A percentile compares a stretch with the other conserved stretches of the same genome.
phyloP scores from a whole-genome alignment of 2,329 filamentous ascomycete genomes.

The Colletotrichum musae region DNA sequence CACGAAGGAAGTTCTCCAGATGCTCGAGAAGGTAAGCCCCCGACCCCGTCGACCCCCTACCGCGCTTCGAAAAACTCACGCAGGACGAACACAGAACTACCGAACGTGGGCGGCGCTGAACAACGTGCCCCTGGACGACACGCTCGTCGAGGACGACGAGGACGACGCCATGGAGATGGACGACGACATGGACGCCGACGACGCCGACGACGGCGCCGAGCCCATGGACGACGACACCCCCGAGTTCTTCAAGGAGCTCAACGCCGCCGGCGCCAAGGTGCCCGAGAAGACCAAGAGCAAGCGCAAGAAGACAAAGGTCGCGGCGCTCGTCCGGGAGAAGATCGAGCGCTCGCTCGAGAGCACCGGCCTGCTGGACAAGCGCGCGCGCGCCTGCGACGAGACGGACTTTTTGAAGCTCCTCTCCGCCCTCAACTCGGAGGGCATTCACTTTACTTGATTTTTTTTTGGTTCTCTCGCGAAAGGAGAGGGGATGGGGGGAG shows the following conservation, averaged over 20 bases:
- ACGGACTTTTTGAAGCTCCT: constrained; percentile 90
- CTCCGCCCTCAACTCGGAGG: constrained; percentile 88
- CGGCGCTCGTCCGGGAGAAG: constrained; percentile 87
- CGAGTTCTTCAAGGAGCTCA: constrained; percentile 83
- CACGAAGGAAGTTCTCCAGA: constrained; percentile 82
- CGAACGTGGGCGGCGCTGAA: constrained; percentile 91
- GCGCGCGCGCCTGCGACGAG: constrained; percentile 90
- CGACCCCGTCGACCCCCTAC: too few species aligned
- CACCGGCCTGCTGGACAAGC: constrained; percentile 84
- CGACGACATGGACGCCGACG: constrained; percentile 59
- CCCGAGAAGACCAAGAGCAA: constrained; percentile 74
- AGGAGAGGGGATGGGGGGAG: background rate
- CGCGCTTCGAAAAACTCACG: constrained; percentile 5
- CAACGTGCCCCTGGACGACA: constrained; percentile 82
- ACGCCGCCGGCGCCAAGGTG: constrained; percentile 52
- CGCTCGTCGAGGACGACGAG: constrained; percentile 59
- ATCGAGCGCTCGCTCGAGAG: constrained; percentile 87
- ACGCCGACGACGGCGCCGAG: constrained; percentile 66
- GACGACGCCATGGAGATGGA: constrained; percentile 57
- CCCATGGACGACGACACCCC: constrained; percentile 80
- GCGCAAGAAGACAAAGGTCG: constrained; percentile 84
- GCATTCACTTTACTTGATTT: constrained; percentile 86
- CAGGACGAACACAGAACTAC: constrained; percentile 74
- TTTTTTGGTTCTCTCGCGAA: background rate
- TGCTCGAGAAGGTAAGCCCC: constrained; percentile 72